phyloP scores from a whole-genome alignment of 2,329 filamentous ascomycete genomes.

The Clonostachys byssicola region DNA sequence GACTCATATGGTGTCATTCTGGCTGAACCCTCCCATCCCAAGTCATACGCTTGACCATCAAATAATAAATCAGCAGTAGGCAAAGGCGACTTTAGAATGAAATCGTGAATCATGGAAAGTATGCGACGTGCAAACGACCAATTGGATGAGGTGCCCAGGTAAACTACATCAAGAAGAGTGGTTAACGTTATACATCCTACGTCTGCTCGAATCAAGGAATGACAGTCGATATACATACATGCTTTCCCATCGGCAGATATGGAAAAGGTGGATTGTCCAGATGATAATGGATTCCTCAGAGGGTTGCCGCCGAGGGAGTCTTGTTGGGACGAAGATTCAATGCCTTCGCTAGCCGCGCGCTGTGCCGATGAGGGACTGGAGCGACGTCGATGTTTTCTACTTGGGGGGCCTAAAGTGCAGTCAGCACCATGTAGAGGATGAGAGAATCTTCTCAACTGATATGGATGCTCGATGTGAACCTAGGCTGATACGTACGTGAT shows the following conservation, averaged over 20 bases:
- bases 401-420: not conserved
- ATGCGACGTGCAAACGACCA: conserved; percentile 50
- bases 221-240: conserved; percentile 34
- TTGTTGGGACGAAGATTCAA: not conserved
- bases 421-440: conserved; percentile 9
- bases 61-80: conserved; percentile 40
- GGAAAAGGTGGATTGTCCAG: conserved; percentile 33
- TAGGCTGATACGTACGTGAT: conserved; percentile 10
- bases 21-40: conserved; percentile 42
- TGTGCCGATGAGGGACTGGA: not conserved
- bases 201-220: conserved; percentile 35
- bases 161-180: conserved; percentile 48
- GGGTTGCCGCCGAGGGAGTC: conserved; percentile 19
- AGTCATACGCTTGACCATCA: conserved; percentile 45
- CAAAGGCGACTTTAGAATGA: conserved; percentile 32
- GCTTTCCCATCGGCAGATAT: conserved; percentile 30
- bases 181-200: conserved; percentile 47
- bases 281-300: conserved; percentile 35
- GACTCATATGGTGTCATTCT: conserved; percentile 32
- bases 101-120: conserved; percentile 40
- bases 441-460: conserved; percentile 9
- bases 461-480: not conserved
- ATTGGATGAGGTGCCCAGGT: conserved; percentile 50
- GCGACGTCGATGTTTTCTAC: not conserved
- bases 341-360: conserved; percentile 7